Conservation (phyloP, 305 asterid species). For the Rubia occidens region DNA sequence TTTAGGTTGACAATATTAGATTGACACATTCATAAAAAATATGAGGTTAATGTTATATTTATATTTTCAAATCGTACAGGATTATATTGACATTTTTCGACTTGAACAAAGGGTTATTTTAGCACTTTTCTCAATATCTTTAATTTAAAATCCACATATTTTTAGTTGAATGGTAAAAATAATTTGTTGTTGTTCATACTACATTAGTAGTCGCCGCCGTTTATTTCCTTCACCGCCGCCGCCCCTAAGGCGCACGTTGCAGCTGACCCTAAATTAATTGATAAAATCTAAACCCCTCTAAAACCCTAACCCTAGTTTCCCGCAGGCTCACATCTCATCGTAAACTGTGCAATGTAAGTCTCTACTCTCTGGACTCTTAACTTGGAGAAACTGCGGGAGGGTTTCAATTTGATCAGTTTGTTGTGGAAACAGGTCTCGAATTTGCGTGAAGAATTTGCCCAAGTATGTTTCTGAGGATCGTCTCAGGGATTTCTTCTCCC, state of each 20-base stretch:
- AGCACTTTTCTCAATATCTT: no score
- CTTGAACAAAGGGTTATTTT: no score
- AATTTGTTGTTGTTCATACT: no score
- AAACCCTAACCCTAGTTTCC: neutral
- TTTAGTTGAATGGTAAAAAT: no score
- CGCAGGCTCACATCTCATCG: neutral
- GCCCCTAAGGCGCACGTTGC: neutral
- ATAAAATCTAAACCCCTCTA: neutral
- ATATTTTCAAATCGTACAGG: no score
- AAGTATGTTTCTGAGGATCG: slow-evolving; percentile 69
- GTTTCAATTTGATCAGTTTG: slow-evolving; percentile 5
- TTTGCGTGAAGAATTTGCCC: slow-evolving; percentile 84
- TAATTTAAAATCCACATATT: no score
- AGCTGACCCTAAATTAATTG: neutral
- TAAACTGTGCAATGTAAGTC: slow-evolving; percentile 10
- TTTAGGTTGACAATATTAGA: no score
- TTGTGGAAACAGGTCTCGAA: slow-evolving; percentile 53
- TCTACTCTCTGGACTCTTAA: neutral
- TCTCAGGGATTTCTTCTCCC: slow-evolving; percentile 77
- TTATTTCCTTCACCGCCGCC: no score
- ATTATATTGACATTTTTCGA: no score
- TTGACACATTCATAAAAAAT: no score
- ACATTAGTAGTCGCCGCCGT: no score
- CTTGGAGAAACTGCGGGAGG: neutral
- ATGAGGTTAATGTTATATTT: no score